phyloP scores from a whole-genome alignment of 345 rosid genomes.

The Melaleuca quinquenervia region DNA sequence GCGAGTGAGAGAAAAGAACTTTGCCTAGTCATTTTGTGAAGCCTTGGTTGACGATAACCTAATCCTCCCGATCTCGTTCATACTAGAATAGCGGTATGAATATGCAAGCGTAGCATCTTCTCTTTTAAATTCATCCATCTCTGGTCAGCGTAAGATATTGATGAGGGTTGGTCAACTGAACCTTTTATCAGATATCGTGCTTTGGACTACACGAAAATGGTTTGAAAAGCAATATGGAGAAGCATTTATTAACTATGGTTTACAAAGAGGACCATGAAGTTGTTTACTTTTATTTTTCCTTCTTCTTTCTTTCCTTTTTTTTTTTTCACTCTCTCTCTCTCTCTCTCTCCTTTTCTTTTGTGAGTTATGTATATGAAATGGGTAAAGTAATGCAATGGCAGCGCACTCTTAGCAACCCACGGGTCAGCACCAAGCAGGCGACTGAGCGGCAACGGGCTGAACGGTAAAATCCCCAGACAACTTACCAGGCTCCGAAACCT shows the following conservation, averaged over 20 bases:
- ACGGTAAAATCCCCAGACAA: constrained; percentile 54
- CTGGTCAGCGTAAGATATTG: too few species aligned
- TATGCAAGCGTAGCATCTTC: too few species aligned
- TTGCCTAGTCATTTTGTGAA: neutral
- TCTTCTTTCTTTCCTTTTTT: too few species aligned
- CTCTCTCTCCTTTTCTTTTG: too few species aligned
- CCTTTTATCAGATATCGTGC: too few species aligned
- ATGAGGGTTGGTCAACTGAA: too few species aligned
- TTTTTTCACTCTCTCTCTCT: too few species aligned
- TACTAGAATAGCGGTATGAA: too few species aligned
- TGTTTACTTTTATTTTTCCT: neutral
- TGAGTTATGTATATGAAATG: neutral
- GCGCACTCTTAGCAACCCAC: neutral
- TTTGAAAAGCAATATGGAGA: neutral
- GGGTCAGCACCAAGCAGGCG: constrained; percentile 26
- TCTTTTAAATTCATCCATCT: too few species aligned
- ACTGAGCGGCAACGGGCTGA: constrained; percentile 46
- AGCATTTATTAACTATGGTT: neutral
- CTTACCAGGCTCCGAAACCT: constrained; percentile 44
- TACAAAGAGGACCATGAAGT: neutral
- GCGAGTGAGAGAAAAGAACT: neutral
- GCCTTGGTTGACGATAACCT: neutral
- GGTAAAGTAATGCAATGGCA: too few species aligned
- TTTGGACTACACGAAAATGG: too few species aligned
- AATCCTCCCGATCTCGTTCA: rapidly evolving